A percentile compares a stretch with the other conserved stretches of the same genome.
These are phyloP conservation scores for Hygrophoropsis aurantiaca DNA, from an alignment of 768 basidiomycete genomes.

Conservation along the genomic window DNA sequence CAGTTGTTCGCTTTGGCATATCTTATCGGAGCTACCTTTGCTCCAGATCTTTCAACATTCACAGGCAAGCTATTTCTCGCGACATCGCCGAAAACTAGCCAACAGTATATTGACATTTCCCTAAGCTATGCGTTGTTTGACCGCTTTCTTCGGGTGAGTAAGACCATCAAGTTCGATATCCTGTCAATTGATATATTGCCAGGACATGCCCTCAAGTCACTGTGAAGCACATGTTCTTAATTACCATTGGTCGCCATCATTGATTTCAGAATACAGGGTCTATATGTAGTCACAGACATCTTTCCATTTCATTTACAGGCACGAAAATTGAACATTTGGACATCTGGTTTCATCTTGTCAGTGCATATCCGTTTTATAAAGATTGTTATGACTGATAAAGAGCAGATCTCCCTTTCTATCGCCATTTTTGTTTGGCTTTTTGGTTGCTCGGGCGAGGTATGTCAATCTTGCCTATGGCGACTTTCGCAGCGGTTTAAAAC, in stretches of 20 bases:
- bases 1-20: constrained; percentile 41
- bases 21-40: constrained; percentile 43
- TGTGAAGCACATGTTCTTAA: constrained; percentile 17
- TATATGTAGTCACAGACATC: constrained; percentile 39
- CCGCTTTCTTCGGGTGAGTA: not conserved
- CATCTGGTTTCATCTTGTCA: constrained; percentile 40
- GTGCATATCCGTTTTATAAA: constrained; percentile 18
- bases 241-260: no score
- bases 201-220: constrained; percentile 45
- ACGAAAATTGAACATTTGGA: constrained; percentile 43
- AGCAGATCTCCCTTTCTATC: constrained; percentile 12
- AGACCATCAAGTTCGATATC: not conserved
- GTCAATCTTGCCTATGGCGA: not conserved
- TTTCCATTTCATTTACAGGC: constrained; percentile 47
- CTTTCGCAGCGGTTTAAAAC: no score
- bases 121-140: not conserved
- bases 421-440: not conserved
- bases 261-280: constrained; percentile 19
- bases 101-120: not conserved
- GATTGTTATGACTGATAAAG: constrained; percentile 22
- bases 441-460: not conserved
- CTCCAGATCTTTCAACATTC: constrained; percentile 40
- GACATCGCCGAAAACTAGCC: not conserved
- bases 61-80: constrained; percentile 27
- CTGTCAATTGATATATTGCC: not conserved